phyloP scores from a whole-genome alignment of 73 alveolate genomes.

The Paramecium caudatum region DNA sequence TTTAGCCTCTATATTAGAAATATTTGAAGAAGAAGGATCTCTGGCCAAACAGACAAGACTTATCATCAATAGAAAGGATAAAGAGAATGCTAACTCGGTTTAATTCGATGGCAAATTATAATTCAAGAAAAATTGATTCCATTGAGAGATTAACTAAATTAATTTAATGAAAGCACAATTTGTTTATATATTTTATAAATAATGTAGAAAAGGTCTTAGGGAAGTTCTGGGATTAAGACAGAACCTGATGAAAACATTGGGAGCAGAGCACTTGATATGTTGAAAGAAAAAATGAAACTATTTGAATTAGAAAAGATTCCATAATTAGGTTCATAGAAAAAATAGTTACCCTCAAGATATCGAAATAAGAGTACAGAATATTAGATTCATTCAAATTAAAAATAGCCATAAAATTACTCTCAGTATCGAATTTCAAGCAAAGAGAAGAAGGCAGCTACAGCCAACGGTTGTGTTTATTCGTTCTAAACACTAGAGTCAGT shows the following conservation, averaged over 20 bases:
- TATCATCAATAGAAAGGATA: too few relatives aligned
- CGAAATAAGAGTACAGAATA: background rate
- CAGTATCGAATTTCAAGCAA: background rate
- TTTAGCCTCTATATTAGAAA: too few relatives aligned
- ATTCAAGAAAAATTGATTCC: too few relatives aligned
- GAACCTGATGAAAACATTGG: background rate
- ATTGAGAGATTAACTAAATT: too few relatives aligned
- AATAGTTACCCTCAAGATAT: background rate
- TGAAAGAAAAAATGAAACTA: slow-evolving; percentile 24
- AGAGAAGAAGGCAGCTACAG: background rate
- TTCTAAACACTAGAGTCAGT: background rate
- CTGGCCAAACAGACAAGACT: too few relatives aligned
- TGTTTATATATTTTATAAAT: too few relatives aligned
- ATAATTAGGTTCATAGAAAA: background rate
- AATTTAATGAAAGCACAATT: too few relatives aligned
- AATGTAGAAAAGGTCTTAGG: too few relatives aligned
- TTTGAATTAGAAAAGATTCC: slow-evolving; percentile 45
- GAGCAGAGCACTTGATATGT: background rate
- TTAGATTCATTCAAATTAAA: background rate
- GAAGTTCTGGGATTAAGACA: too few relatives aligned
- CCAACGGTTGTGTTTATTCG: background rate
- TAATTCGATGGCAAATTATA: too few relatives aligned
- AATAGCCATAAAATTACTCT: background rate
- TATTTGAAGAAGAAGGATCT: too few relatives aligned
- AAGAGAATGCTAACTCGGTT: too few relatives aligned